phyloP scores from a whole-genome alignment of 495 filamentous ascomycete genomes.

The Hyaloscypha finlandica region DNA sequence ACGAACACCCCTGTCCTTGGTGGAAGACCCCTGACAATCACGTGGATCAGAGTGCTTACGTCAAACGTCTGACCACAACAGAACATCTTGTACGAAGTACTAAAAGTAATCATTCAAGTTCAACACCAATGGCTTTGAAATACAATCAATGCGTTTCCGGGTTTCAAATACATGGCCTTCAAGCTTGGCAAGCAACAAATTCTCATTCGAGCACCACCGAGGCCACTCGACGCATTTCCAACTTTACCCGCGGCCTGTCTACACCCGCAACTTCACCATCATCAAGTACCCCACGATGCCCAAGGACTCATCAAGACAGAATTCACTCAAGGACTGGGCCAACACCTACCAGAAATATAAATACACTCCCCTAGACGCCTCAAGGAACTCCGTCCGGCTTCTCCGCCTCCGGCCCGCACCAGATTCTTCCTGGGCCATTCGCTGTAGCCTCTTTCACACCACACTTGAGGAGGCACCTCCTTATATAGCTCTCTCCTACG shows the following conservation, averaged over 20 bases:
- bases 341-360: conserved; percentile 1
- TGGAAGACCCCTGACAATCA: background rate
- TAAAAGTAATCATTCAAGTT: background rate
- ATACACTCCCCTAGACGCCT: conserved; percentile 1
- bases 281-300: background rate
- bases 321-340: background rate
- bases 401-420: conserved; percentile 10
- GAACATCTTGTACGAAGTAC: background rate
- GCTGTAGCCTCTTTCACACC: conserved; percentile 16
- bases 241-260: background rate
- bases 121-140: background rate
- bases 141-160: background rate
- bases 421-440: conserved; percentile 3
- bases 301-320: background rate
- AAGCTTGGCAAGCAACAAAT: background rate
- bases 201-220: background rate
- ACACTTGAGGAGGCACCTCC: conserved; percentile 22
- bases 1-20: background rate
- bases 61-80: background rate
- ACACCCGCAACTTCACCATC: background rate
- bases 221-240: background rate
- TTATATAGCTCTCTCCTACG: conserved; percentile 30
- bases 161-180: background rate
- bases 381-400: conserved; percentile 13
- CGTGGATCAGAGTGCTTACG: background rate